These are phyloP conservation scores for Phytophthora macrochlamydospora DNA, from an alignment of 352 stramenopile genomes.

Conservation along the genomic window DNA sequence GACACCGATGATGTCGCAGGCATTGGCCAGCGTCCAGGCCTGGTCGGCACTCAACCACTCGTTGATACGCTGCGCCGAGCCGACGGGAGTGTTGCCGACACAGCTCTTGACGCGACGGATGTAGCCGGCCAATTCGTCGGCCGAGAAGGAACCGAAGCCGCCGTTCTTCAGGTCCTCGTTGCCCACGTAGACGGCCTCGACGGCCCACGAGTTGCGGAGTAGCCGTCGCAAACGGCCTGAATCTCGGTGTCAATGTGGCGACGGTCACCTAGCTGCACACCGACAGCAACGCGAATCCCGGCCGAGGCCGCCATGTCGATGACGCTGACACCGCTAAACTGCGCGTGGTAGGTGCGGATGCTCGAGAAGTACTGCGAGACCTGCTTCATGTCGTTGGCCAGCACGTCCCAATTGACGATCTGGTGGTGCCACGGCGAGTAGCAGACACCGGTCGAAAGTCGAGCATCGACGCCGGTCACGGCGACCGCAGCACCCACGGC, in stretches of 20 bases:
- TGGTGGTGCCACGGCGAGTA: constrained; percentile 63
- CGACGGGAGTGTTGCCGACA: constrained; percentile 53
- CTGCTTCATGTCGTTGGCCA: constrained; percentile 37
- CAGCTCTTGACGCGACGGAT: constrained; percentile 55
- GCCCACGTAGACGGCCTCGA: constrained; percentile 73
- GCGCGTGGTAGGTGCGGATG: constrained; percentile 67
- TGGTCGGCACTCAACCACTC: constrained; percentile 45
- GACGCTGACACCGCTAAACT: constrained; percentile 52
- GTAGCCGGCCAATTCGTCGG: constrained; percentile 38
- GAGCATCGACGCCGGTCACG: background rate
- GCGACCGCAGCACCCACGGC: background rate
- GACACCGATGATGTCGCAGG: constrained; percentile 35
- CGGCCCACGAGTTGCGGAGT: constrained; percentile 29
- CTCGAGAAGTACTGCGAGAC: constrained; percentile 50
- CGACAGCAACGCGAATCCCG: constrained; percentile 56
- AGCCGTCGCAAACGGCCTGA: constrained; percentile 53
- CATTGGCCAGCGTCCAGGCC: constrained; percentile 38
- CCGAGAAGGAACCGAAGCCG: constrained; percentile 35
- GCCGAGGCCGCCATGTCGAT: constrained; percentile 41
- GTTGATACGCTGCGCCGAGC: constrained; percentile 66
- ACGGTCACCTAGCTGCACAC: constrained; percentile 54
- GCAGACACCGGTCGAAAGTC: constrained; percentile 39
- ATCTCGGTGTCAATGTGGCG: constrained; percentile 46
- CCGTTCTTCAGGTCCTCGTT: constrained; percentile 70
- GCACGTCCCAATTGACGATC: constrained; percentile 31